Base-by-base conservation (phyloP, 2,329 filamentous ascomycete species). In the Trichoderma asperellum region DNA sequence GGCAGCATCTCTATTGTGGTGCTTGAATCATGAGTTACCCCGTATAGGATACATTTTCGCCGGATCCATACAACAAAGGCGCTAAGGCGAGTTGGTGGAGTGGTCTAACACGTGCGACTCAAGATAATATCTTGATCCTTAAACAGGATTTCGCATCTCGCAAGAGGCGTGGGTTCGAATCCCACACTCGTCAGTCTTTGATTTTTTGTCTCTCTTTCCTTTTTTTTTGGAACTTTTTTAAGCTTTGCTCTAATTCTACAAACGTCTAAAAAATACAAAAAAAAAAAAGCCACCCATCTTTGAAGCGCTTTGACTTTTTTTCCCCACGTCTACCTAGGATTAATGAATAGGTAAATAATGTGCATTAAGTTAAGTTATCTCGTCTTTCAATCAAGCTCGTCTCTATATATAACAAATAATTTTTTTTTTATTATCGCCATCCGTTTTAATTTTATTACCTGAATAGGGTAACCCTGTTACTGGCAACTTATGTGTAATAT, bases 101-200 rank as follows among this genome's bases (percentile, higher is more conserved):
- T 68, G 65, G 65, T 68, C 65, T 68, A 68, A 68, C 65, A 68
- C 65, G 65, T 68, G 65, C 57, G 65, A 68, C 65, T 68, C 65
- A 68, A 68, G 65, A 68, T 68, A 56, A 68, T 68, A 55, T 68
- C 65, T 68, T 68, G 65, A 47, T 68, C 65, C 65, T 68, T 68
- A 4, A 24, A 68, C 32, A 68, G 65, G 65, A 68, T 68, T 68
- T 68, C 65, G 57, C 65, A 68, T 68, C 65, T 68, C 65, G 65
- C 65, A 61, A 68, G 65, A 68, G 65, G 65, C 65, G 65, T 68
- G 57, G 65, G 65, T 68, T 68, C 65, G 65, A 68, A 68, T 68
- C 65, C 65, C 57, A 61, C 65, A 68, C 58, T 57, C 65, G 65
- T 68, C 57, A 68, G 65, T 43, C 65, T 68, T 68, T 34, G 7